These are phyloP conservation scores for Lunasporangiospora selenospora DNA, from an alignment of 192 early-diverging fungal genomes.

Conservation along the genomic window DNA sequence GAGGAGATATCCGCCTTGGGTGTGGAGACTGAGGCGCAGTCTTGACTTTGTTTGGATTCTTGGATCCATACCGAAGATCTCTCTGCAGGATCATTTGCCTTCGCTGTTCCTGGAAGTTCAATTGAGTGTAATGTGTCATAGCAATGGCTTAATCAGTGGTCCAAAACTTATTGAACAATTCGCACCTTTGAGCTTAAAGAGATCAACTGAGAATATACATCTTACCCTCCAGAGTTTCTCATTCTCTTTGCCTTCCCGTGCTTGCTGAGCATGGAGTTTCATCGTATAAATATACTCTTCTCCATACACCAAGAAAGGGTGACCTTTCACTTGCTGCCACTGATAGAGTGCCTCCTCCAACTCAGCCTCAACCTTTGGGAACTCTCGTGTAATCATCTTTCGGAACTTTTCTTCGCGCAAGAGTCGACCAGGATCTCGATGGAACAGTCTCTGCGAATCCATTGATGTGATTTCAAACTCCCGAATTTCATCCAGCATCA, in stretches of 20 bases:
- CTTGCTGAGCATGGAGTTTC: constrained; percentile 26
- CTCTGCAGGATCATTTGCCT: constrained; percentile 3
- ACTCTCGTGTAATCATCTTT: constrained; percentile 49
- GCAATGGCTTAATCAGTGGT: too few species aligned
- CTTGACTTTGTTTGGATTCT: constrained; percentile 31
- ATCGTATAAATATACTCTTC: constrained; percentile 47
- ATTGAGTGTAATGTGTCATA: too few species aligned
- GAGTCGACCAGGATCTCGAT: constrained; percentile 57
- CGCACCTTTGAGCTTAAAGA: too few species aligned
- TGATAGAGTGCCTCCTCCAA: constrained; percentile 43
- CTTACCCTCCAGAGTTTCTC: constrained; percentile 35
- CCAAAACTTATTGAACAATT: too few species aligned
- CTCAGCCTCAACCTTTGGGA: constrained; percentile 49
- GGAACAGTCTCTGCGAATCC: constrained; percentile 50
- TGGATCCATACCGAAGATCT: constrained; percentile 29
- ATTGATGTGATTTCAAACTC: constrained; percentile 44
- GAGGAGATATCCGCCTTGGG: constrained; percentile 25
- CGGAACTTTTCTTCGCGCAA: constrained; percentile 60
- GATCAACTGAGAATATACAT: background rate
- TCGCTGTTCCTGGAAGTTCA: constrained; percentile 17
- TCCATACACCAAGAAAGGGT: constrained; percentile 53
- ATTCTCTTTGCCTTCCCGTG: constrained; percentile 31
- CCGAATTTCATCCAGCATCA: constrained; percentile 46
- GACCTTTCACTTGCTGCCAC: constrained; percentile 45
- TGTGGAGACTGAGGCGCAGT: constrained; percentile 23